A percentile compares a stretch with the other conserved stretches of the same genome.
Conservation (phyloP, 208 protist genomes). For the Crithidia brevicula region DNA sequence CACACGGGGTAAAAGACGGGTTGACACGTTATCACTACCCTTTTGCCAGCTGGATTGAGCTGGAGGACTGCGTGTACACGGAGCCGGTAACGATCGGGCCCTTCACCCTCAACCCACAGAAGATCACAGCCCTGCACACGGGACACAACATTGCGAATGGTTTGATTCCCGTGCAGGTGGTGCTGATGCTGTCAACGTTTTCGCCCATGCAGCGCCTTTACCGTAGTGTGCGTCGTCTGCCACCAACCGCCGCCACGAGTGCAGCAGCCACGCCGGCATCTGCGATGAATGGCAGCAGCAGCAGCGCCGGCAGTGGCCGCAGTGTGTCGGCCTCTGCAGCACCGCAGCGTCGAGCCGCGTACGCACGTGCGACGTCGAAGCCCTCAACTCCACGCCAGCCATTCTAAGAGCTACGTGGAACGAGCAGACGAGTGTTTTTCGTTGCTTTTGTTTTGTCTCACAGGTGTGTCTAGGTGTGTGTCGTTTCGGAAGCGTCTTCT, state of each 20-base stretch:
- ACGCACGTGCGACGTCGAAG: conserved; percentile 15
- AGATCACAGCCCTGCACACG: conserved; percentile 66
- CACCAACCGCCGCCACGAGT: neutral
- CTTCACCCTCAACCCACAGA: conserved; percentile 50
- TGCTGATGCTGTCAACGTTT: conserved; percentile 54
- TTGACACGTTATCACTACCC: conserved; percentile 52
- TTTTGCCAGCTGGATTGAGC: conserved; percentile 52
- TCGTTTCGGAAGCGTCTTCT: too few species aligned
- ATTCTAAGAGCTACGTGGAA: too few species aligned
- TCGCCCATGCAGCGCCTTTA: conserved; percentile 34
- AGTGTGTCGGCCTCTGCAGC: too few species aligned
- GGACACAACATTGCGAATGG: conserved; percentile 71
- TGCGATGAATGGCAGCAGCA: neutral
- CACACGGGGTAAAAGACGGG: conserved; percentile 32
- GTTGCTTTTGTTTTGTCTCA: conserved; percentile 2
- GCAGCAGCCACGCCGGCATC: neutral
- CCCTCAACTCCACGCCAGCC: neutral
- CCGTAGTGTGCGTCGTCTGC: conserved; percentile 4
- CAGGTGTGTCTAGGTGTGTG: too few species aligned
- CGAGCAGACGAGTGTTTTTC: neutral
- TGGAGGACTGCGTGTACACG: conserved; percentile 50
- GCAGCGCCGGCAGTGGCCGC: too few species aligned
- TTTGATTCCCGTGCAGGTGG: conserved; percentile 63
- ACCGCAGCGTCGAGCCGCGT: conserved; percentile 27
- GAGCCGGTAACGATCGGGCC: conserved; percentile 45